These are phyloP conservation scores for Mycena citricolor DNA, from an alignment of 1,284 basidiomycete genomes.

Conservation along the genomic window DNA sequence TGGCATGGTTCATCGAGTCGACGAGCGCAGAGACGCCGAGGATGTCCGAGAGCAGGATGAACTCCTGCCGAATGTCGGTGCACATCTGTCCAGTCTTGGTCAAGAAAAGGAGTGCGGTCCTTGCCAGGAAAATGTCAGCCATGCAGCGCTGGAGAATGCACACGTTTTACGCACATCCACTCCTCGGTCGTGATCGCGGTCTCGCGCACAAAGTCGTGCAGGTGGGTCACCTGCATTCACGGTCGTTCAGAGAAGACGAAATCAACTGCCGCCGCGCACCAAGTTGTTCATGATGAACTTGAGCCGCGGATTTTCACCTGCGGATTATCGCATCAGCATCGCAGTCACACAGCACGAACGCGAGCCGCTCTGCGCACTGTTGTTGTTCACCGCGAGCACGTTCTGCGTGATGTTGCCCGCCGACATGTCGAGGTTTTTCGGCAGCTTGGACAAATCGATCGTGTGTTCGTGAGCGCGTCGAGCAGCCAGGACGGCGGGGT, in stretches of 20 bases:
- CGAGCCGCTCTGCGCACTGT: constrained; percentile 35
- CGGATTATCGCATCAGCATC: neutral
- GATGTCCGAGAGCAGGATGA: constrained; percentile 79
- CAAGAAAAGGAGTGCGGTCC: constrained; percentile 71
- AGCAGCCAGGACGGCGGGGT: no score
- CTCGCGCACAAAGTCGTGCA: constrained; percentile 74
- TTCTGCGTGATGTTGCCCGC: constrained; percentile 40
- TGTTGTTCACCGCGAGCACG: constrained; percentile 39
- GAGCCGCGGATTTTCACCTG: constrained; percentile 41
- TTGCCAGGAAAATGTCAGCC: constrained; percentile 21
- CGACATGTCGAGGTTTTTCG: constrained; percentile 39
- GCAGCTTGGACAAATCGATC: constrained; percentile 40
- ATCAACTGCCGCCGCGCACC: no score
- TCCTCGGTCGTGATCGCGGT: constrained; percentile 77
- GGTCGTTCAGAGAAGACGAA: no score
- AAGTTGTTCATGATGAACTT: constrained; percentile 42
- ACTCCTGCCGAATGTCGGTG: constrained; percentile 76
- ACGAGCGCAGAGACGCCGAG: constrained; percentile 80
- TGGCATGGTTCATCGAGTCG: constrained; percentile 76
- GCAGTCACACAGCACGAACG: neutral
- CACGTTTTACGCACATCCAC: constrained; percentile 61
- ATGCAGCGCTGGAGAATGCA: neutral
- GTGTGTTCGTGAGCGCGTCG: constrained; percentile 34
- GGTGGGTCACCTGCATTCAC: constrained; percentile 46
- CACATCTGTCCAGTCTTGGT: constrained; percentile 74